These are phyloP conservation scores for Erysimum cheiri DNA, from an alignment of 441 rosid species.

Conservation along the genomic window DNA sequence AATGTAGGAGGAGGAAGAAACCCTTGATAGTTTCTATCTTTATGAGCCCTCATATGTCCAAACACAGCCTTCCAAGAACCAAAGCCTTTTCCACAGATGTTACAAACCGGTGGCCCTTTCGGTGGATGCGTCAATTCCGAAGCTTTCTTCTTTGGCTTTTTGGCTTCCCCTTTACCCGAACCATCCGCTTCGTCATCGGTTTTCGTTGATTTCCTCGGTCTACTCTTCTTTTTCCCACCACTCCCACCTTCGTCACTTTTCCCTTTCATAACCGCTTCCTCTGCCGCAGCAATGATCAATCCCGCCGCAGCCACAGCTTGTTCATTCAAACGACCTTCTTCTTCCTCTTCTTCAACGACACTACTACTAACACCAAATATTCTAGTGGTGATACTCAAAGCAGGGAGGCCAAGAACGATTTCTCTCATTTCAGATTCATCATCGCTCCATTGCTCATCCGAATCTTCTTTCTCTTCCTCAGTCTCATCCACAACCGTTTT, in stretches of 20 bases:
- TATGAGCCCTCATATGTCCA: conserved; percentile 48
- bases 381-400: neutral
- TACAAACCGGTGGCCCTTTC: conserved; percentile 41
- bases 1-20: conserved; percentile 40
- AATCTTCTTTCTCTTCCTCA: neutral
- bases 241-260: neutral
- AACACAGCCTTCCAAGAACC: conserved; percentile 47
- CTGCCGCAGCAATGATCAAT: conserved; percentile 28
- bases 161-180: neutral
- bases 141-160: conserved; percentile 23
- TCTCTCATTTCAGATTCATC: conserved; percentile 9
- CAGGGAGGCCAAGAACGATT: conserved; percentile 32
- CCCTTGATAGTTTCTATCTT: conserved; percentile 28
- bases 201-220: neutral
- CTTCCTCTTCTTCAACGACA: neutral
- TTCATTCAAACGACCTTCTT: conserved; percentile 17
- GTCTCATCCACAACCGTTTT: neutral
- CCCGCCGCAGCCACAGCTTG: conserved; percentile 37
- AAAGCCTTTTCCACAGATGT: conserved; percentile 36
- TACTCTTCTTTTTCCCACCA: conserved; percentile 11
- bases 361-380: neutral
- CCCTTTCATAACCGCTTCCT: conserved; percentile 33
- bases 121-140: conserved; percentile 30
- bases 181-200: conserved; percentile 6
- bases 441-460: neutral